A percentile compares a stretch with the other conserved stretches of the same genome.
Conservation (phyloP, 306 rosid species). For the Gleditsia sinensis region DNA sequence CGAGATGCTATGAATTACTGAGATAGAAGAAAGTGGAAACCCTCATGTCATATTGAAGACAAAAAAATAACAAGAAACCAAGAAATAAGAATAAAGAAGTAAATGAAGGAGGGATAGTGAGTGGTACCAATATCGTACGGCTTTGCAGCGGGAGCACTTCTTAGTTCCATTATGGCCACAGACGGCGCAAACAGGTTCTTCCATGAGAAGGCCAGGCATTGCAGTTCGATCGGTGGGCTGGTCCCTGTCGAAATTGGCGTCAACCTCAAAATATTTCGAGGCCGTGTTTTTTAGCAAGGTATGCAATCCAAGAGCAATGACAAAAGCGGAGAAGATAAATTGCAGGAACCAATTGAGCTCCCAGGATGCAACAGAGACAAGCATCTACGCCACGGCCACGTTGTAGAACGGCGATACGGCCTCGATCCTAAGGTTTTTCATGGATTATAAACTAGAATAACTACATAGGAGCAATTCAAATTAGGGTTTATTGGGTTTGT, state of each 20-base stretch:
- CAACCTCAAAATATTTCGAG: slow-evolving; percentile 80
- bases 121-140: slow-evolving; percentile 70
- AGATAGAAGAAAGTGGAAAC: not conserved
- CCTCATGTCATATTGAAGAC: not conserved
- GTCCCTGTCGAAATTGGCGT: slow-evolving; percentile 66
- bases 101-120: not conserved
- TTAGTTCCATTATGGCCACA: slow-evolving; percentile 50
- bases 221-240: slow-evolving; percentile 38
- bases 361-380: slow-evolving; percentile 59
- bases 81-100: not conserved
- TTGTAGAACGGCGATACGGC: slow-evolving; percentile 39
- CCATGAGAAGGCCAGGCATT: slow-evolving; percentile 55
- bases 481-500: slow-evolving; percentile 28
- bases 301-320: slow-evolving; percentile 56
- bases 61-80: not conserved
- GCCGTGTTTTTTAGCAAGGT: slow-evolving; percentile 72
- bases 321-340: slow-evolving; percentile 47
- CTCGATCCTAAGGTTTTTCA: slow-evolving; percentile 50
- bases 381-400: slow-evolving; percentile 66
- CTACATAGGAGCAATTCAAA: not conserved
- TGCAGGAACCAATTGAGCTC: slow-evolving; percentile 80
- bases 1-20: not conserved
- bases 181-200: slow-evolving; percentile 47
- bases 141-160: slow-evolving; percentile 80
- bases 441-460: slow-evolving; percentile 34